Evolutionary conservation across 177 flowering plant species (phyloP), one percentile per base, ranked within the genome.

Genomic region (Tripterygium wilfordii): DNA sequence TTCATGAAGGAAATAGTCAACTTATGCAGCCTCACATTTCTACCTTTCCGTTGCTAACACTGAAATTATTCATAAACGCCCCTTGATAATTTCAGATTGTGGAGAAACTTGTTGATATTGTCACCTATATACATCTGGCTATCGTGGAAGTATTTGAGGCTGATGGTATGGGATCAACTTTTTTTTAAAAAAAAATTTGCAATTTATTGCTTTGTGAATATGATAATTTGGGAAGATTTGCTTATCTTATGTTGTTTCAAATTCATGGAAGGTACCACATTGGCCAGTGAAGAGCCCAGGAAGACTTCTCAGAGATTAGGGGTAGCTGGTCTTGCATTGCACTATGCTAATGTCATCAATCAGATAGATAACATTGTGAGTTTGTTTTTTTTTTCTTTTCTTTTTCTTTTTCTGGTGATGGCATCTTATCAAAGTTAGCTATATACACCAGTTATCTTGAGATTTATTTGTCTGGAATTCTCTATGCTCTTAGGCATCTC

Each of bases 331-430:
- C 91, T 90, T 54, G 84, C 95, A 13, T 65, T 91, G 49, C 98
- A 91, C 59, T 91, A 91, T 74, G 98, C 95, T 8, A 88, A 75
- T 50, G 40, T 91, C 24, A 79, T 91, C 56, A 78, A 61, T 53
- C 96, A 87, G 67, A 91, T 91, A 26, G 90, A 85, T 57, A 83
- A 53, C 45, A 76, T 88, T 57, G 98, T 91, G 62, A 83, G 85
- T 57, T 26, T 49, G 1, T 18, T 8, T 14, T 29, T 39, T 1
- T 13, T 39, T 25, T 42, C 26, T 45, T n/a, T 23, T 3, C 30
- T 51, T 5, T 14, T 24, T 16, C 8, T 25, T 39, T 10, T 8
- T 25, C 5, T 48, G 21, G 20, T n/a, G 8, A n/a, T n/a, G n/a
- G n/a, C n/a, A n/a, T n/a, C n/a, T n/a, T n/a, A n/a, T n/a, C n/a